A percentile compares a stretch with the other conserved stretches of the same genome.
Evolutionary conservation across 257 asterid species (phyloP).

Genomic region (Rhazya stricta): DNA sequence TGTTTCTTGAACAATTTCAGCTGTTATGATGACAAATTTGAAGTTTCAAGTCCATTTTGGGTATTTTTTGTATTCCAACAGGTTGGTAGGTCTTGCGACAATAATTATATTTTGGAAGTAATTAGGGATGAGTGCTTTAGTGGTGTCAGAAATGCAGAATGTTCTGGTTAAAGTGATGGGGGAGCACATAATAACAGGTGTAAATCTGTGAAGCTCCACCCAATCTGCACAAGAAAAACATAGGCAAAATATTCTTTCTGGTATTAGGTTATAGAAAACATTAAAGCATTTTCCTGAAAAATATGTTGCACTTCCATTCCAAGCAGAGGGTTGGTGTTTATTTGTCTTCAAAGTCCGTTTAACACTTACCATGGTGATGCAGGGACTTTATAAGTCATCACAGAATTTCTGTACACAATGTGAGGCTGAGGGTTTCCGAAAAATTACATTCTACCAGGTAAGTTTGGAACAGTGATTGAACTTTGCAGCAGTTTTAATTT

Average conservation of each 20-base stretch:
- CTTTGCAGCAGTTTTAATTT: neutral
- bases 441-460: conserved; percentile 92
- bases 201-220: neutral
- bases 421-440: conserved; percentile 95
- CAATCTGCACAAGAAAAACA: neutral
- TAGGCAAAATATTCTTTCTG: neutral
- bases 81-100: neutral
- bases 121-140: neutral
- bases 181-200: neutral
- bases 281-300: neutral
- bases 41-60: neutral
- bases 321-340: neutral
- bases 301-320: neutral
- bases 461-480: neutral
- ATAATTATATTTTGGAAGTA: neutral
- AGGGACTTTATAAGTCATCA: conserved; percentile 95
- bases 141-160: neutral
- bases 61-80: neutral
- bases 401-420: conserved; percentile 97
- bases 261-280: neutral
- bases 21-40: neutral
- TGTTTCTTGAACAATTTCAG: neutral
- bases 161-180: neutral
- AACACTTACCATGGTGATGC: conserved; percentile 24
- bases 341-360: conserved; percentile 6